Conservation (phyloP, 306 rosid species). For the Leucaena leucocephala region DNA sequence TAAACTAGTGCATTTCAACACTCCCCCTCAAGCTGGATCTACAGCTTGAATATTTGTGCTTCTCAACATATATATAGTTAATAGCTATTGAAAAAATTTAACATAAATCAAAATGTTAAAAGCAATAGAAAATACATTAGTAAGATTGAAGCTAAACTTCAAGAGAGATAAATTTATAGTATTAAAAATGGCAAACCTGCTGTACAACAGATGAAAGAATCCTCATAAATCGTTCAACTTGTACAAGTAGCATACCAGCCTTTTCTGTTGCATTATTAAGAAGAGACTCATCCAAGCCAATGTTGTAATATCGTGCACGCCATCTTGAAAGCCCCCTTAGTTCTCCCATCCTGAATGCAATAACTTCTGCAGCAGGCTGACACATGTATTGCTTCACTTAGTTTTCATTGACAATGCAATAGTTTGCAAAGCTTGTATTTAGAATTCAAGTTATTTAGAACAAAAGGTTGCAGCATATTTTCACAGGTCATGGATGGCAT, state of each 20-base stretch:
- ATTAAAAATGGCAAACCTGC: slow-evolving; percentile 62
- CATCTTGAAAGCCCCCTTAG: slow-evolving; percentile 93
- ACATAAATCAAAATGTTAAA: slow-evolving; percentile 12
- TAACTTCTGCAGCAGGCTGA: slow-evolving; percentile 95
- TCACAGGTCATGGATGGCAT: background rate
- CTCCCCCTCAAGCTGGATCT: too few species aligned
- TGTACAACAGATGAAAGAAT: slow-evolving; percentile 89
- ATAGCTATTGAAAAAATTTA: slow-evolving; percentile 1
- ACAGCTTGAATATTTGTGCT: too few species aligned
- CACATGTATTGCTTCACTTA: slow-evolving; percentile 35
- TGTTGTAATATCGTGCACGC: slow-evolving; percentile 76
- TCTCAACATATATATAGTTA: background rate
- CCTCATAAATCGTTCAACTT: slow-evolving; percentile 91
- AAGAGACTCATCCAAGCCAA: slow-evolving; percentile 89
- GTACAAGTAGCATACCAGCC: slow-evolving; percentile 95
- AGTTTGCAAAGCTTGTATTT: slow-evolving; percentile 27
- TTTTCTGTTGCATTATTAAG: slow-evolving; percentile 75
- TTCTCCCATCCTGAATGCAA: slow-evolving; percentile 96
- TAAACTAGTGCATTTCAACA: too few species aligned
- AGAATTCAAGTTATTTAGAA: slow-evolving; percentile 16
- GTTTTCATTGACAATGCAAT: slow-evolving; percentile 30
- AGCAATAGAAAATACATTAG: slow-evolving; percentile 10
- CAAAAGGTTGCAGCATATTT: background rate
- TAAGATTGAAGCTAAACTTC: slow-evolving; percentile 33
- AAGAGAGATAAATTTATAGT: slow-evolving; percentile 20